Evolutionary conservation across 1,284 basidiomycete genomes (phyloP).

Genomic region (Ganoderma sp.): DNA sequence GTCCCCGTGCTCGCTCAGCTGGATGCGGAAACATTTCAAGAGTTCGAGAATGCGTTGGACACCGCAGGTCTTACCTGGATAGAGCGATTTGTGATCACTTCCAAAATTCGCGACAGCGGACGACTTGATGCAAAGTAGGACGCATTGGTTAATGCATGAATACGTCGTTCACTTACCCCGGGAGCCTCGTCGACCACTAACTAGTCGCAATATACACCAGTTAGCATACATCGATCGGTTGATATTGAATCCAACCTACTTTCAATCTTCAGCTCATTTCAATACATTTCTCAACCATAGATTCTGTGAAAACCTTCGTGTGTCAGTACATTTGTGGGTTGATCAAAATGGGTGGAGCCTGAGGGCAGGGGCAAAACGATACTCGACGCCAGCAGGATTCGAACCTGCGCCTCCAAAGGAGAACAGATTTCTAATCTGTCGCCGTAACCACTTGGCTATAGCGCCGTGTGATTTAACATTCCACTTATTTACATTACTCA

Average conservation of each 20-base stretch:
- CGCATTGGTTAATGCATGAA: background rate
- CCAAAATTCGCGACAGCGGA: background rate
- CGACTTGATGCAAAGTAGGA: background rate
- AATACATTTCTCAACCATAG: no score
- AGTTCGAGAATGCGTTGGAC: constrained; percentile 19
- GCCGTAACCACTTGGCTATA: constrained; percentile 67
- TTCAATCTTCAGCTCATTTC: background rate
- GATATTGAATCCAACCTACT: background rate
- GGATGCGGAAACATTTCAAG: constrained; percentile 15
- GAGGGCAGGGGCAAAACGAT: background rate
- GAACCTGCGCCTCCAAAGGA: constrained; percentile 75
- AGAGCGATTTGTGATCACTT: constrained; percentile 19
- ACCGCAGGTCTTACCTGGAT: constrained; percentile 16
- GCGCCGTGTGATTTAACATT: constrained; percentile 34
- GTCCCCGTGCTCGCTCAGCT: constrained; percentile 23
- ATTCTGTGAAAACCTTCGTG: no score
- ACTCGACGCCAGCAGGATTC: constrained; percentile 71
- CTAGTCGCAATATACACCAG: background rate
- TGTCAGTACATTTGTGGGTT: no score
- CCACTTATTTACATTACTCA: no score
- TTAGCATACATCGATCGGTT: background rate
- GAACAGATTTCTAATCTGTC: constrained; percentile 63
- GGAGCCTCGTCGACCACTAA: background rate
- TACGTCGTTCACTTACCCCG: background rate
- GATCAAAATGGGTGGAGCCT: background rate